Percentiles rank a stretch among this genome's conserved stretches.
These are phyloP conservation scores for Jaminaea rosea DNA, from an alignment of 1,284 basidiomycete species.

Conservation along the genomic window DNA sequence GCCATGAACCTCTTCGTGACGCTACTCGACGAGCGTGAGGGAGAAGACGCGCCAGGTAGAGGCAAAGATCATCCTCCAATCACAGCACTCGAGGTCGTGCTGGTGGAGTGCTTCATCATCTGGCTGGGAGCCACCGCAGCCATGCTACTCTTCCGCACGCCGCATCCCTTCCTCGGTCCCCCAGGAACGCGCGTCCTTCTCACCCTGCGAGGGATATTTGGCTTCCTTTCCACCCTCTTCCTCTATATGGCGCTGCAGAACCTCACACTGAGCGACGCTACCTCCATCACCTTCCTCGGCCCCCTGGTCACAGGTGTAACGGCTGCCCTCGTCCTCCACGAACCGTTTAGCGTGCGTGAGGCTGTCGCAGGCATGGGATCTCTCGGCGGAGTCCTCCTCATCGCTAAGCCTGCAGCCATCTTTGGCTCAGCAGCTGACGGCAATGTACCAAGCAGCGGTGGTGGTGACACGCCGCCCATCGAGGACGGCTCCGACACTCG, in stretches of 20 bases:
- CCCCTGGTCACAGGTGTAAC: constrained; percentile 6
- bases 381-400: constrained; percentile 6
- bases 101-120: constrained; percentile 7
- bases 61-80: constrained; percentile 1
- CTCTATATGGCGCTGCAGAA: constrained; percentile 6
- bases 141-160: constrained; percentile 3
- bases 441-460: constrained; percentile 1
- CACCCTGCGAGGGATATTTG: constrained; percentile 1
- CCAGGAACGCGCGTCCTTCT: constrained; percentile 1
- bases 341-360: constrained; percentile 3
- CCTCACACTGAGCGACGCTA: constrained; percentile 3
- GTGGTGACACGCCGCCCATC: constrained; percentile 11
- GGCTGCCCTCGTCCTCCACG: constrained; percentile 2
- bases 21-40: constrained; percentile 15
- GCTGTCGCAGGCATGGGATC: neutral
- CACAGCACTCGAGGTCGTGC: constrained; percentile 4
- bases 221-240: constrained; percentile 4
- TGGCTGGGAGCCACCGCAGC: constrained; percentile 3
- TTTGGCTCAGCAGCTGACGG: constrained; percentile 1
- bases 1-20: constrained; percentile 7
- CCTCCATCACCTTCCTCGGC: constrained; percentile 5
- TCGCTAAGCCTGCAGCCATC: constrained; percentile 4
- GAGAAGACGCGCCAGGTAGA: constrained; percentile 2
- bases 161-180: constrained; percentile 1
- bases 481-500: constrained; percentile 4